Conservation (phyloP, 2,329 filamentous ascomycete species). For the Lecanicillium sp. region DNA sequence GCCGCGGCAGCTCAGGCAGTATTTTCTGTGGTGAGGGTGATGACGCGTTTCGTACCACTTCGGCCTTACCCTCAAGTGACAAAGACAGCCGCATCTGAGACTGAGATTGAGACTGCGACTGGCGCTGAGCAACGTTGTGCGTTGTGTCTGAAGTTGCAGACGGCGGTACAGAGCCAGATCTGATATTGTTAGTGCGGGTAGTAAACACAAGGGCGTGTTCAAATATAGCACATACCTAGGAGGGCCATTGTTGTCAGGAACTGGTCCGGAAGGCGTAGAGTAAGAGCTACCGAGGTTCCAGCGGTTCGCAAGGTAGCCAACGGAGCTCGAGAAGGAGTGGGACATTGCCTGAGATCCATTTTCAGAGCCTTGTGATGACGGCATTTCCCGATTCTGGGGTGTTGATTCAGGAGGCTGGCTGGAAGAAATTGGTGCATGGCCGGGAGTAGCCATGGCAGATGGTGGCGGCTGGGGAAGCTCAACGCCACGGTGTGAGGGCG, state of each 20-base stretch:
- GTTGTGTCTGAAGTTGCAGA: constrained; percentile 33
- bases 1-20: constrained; percentile 38
- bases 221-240: constrained; percentile 31
- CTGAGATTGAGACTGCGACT: constrained; percentile 36
- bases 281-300: constrained; percentile 47
- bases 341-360: constrained; percentile 21
- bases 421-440: neutral
- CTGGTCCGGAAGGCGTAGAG: constrained; percentile 36
- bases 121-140: constrained; percentile 21
- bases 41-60: constrained; percentile 48
- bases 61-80: constrained; percentile 85
- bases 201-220: neutral
- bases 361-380: constrained; percentile 20
- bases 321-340: constrained; percentile 33
- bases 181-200: constrained; percentile 13
- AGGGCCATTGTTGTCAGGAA: constrained; percentile 32
- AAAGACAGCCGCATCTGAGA: constrained; percentile 69
- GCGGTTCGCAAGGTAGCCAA: constrained; percentile 46
- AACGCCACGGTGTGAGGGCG: constrained; percentile 1
- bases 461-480: constrained; percentile 10
- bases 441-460: neutral
- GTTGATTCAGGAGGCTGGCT: constrained; percentile 10
- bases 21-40: constrained; percentile 53
- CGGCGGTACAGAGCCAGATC: constrained; percentile 35
- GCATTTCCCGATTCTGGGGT: constrained; percentile 17